Evolutionary conservation across 169 alveolate species (phyloP), one percentile per base, ranked within the genome.

Genomic region (Plasmodium fragile): DNA sequence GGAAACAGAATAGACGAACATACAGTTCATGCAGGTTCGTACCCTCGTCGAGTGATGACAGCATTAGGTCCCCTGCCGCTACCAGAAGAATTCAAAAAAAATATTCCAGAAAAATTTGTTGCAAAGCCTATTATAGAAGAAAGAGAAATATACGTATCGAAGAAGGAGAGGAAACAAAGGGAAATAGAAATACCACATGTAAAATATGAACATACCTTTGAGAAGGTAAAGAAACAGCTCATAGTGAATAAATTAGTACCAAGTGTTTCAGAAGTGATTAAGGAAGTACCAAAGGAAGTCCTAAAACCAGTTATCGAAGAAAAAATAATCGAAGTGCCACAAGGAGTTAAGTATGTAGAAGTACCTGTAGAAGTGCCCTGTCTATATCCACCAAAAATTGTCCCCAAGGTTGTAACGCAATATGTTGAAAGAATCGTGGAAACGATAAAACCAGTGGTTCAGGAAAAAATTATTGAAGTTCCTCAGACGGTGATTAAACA

Each of bases 331-430:
- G 97, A 96, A 55, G 97, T 96, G 43, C 98, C 98, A 11, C 98
- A 96, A 94, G 98, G 98, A 18, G 97, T 96, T 13, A 96, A 96
- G 84, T 96, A 96, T 92, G 97, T 96, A 18, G 98, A 96, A 84
- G 98, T 96, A 30, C 98, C 98, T 3, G 97, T 96, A 41, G 98
- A 96, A 81, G 98, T 96, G 11, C 98, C 98, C 25, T 96, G 97
- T 81, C 95, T 96, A 16, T 96, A 96, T 80, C 98, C 98, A n/a
- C 98, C 98, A 6, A 96, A 96, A 92, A 96, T 96, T 55, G 96
- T 96, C 41, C 97, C 98, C 6, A 94, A 92, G 30, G 97, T 97
- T 7, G 96, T 95, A 89, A 95, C 96, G 25, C 97, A 96, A 72
- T 92, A 96, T 77, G 97, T 96, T 10, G 98, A 96, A 78, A 87